Evolutionary conservation across 139 green algal species (phyloP).

Genomic region (Micractinium sp.): DNA sequence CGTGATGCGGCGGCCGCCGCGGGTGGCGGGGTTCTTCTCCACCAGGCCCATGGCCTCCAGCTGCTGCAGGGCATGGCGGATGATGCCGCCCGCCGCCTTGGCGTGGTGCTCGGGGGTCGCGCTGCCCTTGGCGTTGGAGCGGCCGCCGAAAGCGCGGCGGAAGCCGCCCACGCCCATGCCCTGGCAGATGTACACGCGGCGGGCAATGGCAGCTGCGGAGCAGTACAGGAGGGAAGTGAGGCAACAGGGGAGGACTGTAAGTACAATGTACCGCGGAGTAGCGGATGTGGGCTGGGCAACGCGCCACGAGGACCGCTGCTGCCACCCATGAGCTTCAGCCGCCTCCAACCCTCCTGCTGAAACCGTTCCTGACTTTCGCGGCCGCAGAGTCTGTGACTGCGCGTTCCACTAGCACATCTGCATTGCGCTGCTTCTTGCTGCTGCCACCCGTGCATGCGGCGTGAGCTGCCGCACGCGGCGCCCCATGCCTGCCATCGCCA

Average conservation of each 20-base stretch:
- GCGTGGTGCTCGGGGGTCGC: conserved; percentile 64
- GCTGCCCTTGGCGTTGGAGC: conserved; percentile 68
- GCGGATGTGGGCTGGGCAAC: no score
- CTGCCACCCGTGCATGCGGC: no score
- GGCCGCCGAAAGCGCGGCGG: conserved; percentile 89
- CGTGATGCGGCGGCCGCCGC: conserved; percentile 91
- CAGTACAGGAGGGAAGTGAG: background rate
- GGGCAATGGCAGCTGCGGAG: conserved; percentile 86
- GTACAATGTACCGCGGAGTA: background rate
- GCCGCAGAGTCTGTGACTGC: background rate
- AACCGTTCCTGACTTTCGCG: background rate
- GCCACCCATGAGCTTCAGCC: background rate
- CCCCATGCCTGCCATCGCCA: no score
- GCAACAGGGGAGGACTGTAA: background rate
- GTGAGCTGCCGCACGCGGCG: no score
- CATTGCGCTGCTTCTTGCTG: background rate
- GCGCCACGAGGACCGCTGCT: background rate
- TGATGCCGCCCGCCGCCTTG: conserved; percentile 74
- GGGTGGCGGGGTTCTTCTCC: conserved; percentile 67
- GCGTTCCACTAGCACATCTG: background rate
- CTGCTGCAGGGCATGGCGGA: conserved; percentile 58
- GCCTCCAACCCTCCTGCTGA: no score
- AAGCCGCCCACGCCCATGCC: conserved; percentile 93
- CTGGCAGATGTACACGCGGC: conserved; percentile 93
- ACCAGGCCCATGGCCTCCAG: conserved; percentile 70